Base-by-base conservation (phyloP, 2,329 filamentous ascomycete genomes). In the Microcyclospora pomicola region DNA sequence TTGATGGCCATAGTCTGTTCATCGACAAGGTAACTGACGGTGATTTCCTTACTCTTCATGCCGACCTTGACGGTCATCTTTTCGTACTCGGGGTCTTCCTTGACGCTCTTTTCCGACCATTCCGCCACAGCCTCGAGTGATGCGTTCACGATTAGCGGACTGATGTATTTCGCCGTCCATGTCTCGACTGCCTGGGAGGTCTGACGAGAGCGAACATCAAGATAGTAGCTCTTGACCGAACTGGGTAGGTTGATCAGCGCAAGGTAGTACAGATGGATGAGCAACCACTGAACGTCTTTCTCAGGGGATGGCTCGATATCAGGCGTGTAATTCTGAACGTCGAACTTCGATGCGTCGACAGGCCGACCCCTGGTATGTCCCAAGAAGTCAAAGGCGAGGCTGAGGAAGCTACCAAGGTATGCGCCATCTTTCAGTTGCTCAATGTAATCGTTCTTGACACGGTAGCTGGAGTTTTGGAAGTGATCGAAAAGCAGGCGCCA, bases 401-500 rank as follows among this genome's bases (percentile, higher is more conserved):
- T 70, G 16, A 96, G 65, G 1, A 98, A 62, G 1, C 78, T 75
- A 0, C 65, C 60, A 0, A 93, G 62, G 39, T 79, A 78, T 9
- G 77, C 72, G 11, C 78, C 77, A 16, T 80, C 72, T 55, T 86
- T 91, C 39, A 98, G 71, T 41, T 82, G 75, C 15, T 84, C 74
- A 0, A 76, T 73, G 52, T 95, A 96, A 51, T 87, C 78, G 41
- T 74, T 75, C 48, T 85, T 82, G 12, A 96, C 76, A 50, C 85
- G 84, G 58, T 82, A 80, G 0, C 87, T 60, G 5, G 57, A 54
- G 19, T 51, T 51, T 11, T 42, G 43, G 54, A 88, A 92, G 33
- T 88, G 80, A 49, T 93, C 85, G 54, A 93, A 96, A 0, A 95
- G 71, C 1, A 96, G 68, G 45, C 83, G 75, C 91, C 91, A 98